Evolutionary conservation across 2,329 filamentous ascomycete species (phyloP), one percentile per base, ranked within the genome.

Genomic region (Pseudophaeomoniella oleicola): DNA sequence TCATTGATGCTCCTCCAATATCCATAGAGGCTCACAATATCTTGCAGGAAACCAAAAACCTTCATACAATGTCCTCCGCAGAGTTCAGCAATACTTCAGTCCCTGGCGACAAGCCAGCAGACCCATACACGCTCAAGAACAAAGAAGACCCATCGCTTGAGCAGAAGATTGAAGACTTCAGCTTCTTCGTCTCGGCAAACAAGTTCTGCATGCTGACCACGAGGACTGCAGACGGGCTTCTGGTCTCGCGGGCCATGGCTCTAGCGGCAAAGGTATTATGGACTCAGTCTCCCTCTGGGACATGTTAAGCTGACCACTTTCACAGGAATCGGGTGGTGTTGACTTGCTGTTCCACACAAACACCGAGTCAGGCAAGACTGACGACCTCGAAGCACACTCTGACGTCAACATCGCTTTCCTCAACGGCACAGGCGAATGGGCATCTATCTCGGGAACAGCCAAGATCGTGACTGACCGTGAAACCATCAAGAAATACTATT

Each of bases 171-270:
- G 70, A 80, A 40, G 82, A 81, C 41, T 69, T 93, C 29, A 64
- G 69, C 48, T 62, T 66, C 11, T 93, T 93, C 57, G 71, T 83
- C 52, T 67, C 72, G 27, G 66, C 69, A 43, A 72, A 69, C 64
- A 93, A 92, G 61, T 92, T 85, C 54, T 82, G 81, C 57, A 83
- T 93, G 79, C 77, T 93, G 75, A 90, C 85, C 5, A 92, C 86
- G 15, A 69, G 77, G 35, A 75, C 78, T 34, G 64, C 70, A 2
- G 64, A 69, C 22, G 78, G 78, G 10, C 67, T 76, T 35, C 64
- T 94, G 11, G 76, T 80, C 3, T 87, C 80, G n/a, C 69, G 86
- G 45, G 84, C 79, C 56, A 93, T 94, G 86, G 82, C 82, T 4
- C 57, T 93, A 11, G 82, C 83, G 12, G 83, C 73, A 11, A 81